phyloP scores from a whole-genome alignment of 768 basidiomycete species.

The Lactifluus hygrophoroides region DNA sequence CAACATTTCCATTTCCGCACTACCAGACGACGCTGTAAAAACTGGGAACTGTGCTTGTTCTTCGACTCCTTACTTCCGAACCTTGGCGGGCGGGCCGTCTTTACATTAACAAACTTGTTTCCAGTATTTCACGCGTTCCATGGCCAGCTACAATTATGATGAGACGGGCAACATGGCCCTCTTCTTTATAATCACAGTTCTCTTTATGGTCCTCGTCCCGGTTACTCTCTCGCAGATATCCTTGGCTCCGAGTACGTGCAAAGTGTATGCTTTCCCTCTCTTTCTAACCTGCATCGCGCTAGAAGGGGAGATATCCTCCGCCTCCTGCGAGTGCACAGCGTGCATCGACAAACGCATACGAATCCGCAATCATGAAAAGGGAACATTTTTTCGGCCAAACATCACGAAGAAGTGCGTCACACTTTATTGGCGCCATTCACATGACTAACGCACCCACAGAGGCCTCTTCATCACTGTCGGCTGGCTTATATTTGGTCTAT shows the following conservation, averaged over 20 bases:
- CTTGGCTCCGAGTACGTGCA: constrained; percentile 1
- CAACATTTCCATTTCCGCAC: neutral
- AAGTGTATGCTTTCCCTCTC: neutral
- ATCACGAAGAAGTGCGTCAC: constrained; percentile 10
- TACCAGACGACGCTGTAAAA: too few species aligned
- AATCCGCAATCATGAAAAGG: constrained; percentile 23
- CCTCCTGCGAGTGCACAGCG: constrained; percentile 18
- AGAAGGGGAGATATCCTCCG: constrained; percentile 8
- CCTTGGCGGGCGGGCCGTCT: neutral
- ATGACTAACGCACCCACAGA: constrained; percentile 30
- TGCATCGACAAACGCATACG: constrained; percentile 27
- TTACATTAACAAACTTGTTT: neutral
- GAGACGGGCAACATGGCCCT: constrained; percentile 80
- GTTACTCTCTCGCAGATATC: constrained; percentile 41
- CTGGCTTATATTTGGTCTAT: constrained; percentile 63
- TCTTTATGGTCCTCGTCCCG: constrained; percentile 76
- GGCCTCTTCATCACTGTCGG: constrained; percentile 53
- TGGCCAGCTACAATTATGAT: constrained; percentile 83
- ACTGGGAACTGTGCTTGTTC: neutral
- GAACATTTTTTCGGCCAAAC: constrained; percentile 10
- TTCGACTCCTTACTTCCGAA: neutral
- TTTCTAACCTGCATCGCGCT: neutral
- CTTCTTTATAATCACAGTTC: constrained; percentile 87
- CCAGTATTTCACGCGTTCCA: constrained; percentile 25
- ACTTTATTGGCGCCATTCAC: neutral